These are phyloP conservation scores for Pulveroboletus frians DNA, from an alignment of 768 basidiomycete species.

Conservation along the genomic window DNA sequence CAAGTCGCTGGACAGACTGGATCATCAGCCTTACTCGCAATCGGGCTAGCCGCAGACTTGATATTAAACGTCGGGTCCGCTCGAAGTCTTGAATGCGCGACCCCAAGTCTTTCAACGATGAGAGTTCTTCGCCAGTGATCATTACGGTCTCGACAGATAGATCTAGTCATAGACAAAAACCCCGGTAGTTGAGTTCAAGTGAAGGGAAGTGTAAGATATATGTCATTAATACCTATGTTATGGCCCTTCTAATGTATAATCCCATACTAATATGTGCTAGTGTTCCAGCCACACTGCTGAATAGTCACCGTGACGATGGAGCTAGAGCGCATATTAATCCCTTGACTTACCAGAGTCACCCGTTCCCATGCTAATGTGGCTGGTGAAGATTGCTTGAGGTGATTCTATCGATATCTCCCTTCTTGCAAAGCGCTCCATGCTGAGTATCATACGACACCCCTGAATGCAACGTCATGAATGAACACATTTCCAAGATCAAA, in stretches of 20 bases:
- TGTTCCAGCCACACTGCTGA: neutral
- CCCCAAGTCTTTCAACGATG: too few relatives aligned
- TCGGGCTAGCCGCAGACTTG: too few relatives aligned
- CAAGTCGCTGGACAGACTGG: too few relatives aligned
- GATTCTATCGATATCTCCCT: neutral
- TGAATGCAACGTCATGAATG: neutral
- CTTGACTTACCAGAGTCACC: neutral
- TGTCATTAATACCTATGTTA: neutral
- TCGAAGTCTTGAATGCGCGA: too few relatives aligned
- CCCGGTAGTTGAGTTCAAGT: neutral
- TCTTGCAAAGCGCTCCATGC: constrained; percentile 16
- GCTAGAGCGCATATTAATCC: neutral
- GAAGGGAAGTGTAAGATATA: neutral
- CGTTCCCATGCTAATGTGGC: constrained; percentile 1
- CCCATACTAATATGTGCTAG: neutral
- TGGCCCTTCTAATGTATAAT: neutral
- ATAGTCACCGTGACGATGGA: neutral
- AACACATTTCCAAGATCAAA: neutral
- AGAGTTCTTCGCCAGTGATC: neutral
- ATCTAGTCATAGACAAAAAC: neutral
- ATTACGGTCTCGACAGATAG: neutral
- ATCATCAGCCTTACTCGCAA: too few relatives aligned
- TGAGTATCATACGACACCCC: constrained; percentile 24
- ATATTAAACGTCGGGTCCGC: too few relatives aligned
- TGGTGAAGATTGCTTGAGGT: constrained; percentile 7